phyloP scores from a whole-genome alignment of 495 filamentous ascomycete species.

The Bombardia bombarda region DNA sequence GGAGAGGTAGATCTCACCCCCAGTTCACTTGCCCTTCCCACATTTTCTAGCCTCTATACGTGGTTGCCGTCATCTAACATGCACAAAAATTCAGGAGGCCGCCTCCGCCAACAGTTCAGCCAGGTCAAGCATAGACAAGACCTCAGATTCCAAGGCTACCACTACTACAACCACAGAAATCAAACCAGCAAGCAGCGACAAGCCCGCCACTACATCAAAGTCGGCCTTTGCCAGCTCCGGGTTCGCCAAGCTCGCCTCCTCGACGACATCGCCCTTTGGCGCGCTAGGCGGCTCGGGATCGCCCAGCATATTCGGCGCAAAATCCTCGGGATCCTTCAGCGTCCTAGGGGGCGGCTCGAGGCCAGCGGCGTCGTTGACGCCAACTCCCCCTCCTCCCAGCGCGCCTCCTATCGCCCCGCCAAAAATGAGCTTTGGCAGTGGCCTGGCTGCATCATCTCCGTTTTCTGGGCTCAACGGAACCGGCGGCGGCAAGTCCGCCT shows the following conservation, averaged over 20 bases:
- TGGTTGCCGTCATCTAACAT: too few relatives aligned
- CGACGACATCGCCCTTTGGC: constrained; percentile 37
- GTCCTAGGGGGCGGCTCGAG: constrained; percentile 19
- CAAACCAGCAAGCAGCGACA: constrained; percentile 5
- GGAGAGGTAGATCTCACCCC: too few relatives aligned
- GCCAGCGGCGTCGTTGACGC: constrained; percentile 10
- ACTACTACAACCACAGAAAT: constrained; percentile 3
- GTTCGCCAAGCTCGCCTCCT: constrained; percentile 42
- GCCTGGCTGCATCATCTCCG: constrained; percentile 12
- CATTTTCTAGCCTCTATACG: too few relatives aligned
- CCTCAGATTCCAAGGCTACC: neutral
- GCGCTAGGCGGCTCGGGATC: constrained; percentile 22
- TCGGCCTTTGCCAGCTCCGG: constrained; percentile 43
- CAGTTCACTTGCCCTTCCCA: too few relatives aligned
- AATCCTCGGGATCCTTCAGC: constrained; percentile 12
- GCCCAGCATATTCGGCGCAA: constrained; percentile 30
- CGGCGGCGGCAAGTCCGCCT: too few relatives aligned
- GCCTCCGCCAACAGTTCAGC: constrained; percentile 12
- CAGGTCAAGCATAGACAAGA: constrained; percentile 16
- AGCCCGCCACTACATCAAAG: constrained; percentile 25
- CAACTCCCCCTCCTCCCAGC: constrained; percentile 19
- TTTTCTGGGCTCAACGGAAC: too few relatives aligned
- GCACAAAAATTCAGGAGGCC: constrained; percentile 3
- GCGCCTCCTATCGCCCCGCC: constrained; percentile 12
- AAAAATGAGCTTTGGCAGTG: constrained; percentile 26